phyloP scores from a whole-genome alignment of 2,329 filamentous ascomycete species.

The Cordyceps tenuipes region DNA sequence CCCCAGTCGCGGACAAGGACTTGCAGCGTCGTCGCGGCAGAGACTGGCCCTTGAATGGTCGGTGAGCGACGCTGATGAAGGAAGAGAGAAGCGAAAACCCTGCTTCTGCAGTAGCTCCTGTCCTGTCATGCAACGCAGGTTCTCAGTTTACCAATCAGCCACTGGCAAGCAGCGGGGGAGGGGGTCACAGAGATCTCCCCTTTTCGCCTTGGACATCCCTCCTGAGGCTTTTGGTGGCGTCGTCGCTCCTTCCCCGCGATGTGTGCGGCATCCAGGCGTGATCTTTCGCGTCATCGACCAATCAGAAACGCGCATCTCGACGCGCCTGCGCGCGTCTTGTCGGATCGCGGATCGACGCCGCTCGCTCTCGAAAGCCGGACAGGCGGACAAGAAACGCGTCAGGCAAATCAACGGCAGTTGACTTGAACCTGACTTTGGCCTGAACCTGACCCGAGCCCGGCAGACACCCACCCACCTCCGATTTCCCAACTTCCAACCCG shows the following conservation, averaged over 20 bases:
- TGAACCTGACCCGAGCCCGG: background rate
- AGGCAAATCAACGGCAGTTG: background rate
- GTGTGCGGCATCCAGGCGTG: background rate
- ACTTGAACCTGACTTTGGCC: too few relatives aligned
- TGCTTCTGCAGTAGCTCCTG: background rate
- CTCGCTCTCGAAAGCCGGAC: background rate
- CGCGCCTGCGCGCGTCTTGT: constrained; percentile 1
- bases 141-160: constrained; percentile 3
- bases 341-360: constrained; percentile 5
- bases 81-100: too few relatives aligned
- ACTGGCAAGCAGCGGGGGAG: background rate
- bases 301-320: constrained; percentile 3
- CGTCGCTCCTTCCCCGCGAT: background rate
- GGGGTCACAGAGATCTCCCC: background rate
- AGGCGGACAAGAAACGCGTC: too few relatives aligned
- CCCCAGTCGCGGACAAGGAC: too few relatives aligned
- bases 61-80: background rate
- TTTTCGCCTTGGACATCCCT: background rate
- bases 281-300: background rate
- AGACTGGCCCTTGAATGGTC: constrained; percentile 4
- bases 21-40: constrained; percentile 5
- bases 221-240: background rate
- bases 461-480: background rate
- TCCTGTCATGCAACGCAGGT: constrained; percentile 2
- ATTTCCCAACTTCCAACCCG: background rate